These are phyloP conservation scores for Elongisporangium prolatum DNA, from an alignment of 352 stramenopile species.

Conservation along the genomic window DNA sequence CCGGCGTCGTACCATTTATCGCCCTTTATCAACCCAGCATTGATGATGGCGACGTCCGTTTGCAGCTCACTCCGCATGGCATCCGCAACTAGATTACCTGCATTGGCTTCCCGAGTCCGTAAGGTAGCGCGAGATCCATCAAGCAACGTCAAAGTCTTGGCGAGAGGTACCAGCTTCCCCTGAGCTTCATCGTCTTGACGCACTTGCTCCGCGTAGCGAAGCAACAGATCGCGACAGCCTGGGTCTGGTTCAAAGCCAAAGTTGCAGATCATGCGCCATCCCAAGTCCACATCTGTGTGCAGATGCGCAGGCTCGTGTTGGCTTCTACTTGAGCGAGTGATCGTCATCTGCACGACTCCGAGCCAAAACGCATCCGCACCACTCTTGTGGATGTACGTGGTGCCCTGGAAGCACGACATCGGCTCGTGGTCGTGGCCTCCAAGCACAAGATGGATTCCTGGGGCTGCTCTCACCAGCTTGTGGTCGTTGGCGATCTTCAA, in stretches of 20 bases:
- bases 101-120: slow-evolving; percentile 58
- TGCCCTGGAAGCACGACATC: slow-evolving; percentile 44
- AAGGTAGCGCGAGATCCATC: slow-evolving; percentile 64
- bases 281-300: slow-evolving; percentile 21
- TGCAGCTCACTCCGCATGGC: slow-evolving; percentile 50
- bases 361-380: slow-evolving; percentile 83
- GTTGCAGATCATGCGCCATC: slow-evolving; percentile 76
- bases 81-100: slow-evolving; percentile 79
- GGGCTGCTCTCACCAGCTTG: slow-evolving; percentile 41
- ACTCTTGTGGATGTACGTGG: slow-evolving; percentile 83
- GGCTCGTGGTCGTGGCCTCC: slow-evolving; percentile 89
- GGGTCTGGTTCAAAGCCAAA: slow-evolving; percentile 42
- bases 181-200: slow-evolving; percentile 43
- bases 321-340: slow-evolving; percentile 16
- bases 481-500: slow-evolving; percentile 61
- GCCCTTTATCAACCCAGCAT: slow-evolving; percentile 81
- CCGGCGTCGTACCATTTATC: slow-evolving; percentile 50
- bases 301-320: background rate
- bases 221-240: slow-evolving; percentile 33
- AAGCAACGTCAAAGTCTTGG: slow-evolving; percentile 26
- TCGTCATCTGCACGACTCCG: slow-evolving; percentile 56
- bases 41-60: slow-evolving; percentile 58
- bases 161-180: slow-evolving; percentile 36
- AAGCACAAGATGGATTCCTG: slow-evolving; percentile 78
- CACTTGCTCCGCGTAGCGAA: slow-evolving; percentile 34